Percentiles rank a stretch among this genome's conserved stretches.
Evolutionary conservation across 1,284 basidiomycete genomes (phyloP).

Genomic region (Cryptococcus amylolentus): DNA sequence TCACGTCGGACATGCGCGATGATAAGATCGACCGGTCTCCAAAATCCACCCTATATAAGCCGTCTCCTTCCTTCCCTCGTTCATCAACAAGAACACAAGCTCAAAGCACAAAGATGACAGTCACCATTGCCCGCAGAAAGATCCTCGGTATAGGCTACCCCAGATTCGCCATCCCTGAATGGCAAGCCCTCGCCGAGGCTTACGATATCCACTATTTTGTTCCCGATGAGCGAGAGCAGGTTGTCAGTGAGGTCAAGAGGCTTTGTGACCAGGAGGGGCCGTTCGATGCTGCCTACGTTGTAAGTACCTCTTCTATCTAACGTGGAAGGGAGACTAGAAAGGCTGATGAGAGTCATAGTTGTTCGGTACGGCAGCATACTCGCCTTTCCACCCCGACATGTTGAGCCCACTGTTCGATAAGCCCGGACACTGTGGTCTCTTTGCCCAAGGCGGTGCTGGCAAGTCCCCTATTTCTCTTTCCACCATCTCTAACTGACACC

Average conservation of each 20-base stretch:
- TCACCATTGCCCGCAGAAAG: conserved; percentile 10
- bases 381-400: conserved; percentile 24
- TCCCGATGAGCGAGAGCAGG: conserved; percentile 23
- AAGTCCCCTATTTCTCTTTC: neutral
- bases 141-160: conserved; percentile 34
- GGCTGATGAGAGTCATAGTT: conserved; percentile 8
- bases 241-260: conserved; percentile 22
- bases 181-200: conserved; percentile 15
- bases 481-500: neutral
- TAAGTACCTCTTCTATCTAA: conserved; percentile 8
- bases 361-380: conserved; percentile 23
- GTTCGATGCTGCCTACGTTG: conserved; percentile 30
- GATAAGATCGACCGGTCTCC: neutral
- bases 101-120: neutral
- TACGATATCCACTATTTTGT: conserved; percentile 32
- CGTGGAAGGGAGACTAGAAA: neutral
- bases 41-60: neutral
- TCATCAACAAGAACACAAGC: neutral
- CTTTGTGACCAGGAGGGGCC: conserved; percentile 26
- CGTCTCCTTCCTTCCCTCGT: neutral
- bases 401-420: conserved; percentile 18
- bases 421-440: conserved; percentile 22
- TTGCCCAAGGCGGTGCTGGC: conserved; percentile 22
- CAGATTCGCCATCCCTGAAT: conserved; percentile 23
- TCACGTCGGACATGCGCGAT: neutral